Base-by-base conservation (phyloP, 2,329 filamentous ascomycete species). In the Ophiostoma ulmi region DNA sequence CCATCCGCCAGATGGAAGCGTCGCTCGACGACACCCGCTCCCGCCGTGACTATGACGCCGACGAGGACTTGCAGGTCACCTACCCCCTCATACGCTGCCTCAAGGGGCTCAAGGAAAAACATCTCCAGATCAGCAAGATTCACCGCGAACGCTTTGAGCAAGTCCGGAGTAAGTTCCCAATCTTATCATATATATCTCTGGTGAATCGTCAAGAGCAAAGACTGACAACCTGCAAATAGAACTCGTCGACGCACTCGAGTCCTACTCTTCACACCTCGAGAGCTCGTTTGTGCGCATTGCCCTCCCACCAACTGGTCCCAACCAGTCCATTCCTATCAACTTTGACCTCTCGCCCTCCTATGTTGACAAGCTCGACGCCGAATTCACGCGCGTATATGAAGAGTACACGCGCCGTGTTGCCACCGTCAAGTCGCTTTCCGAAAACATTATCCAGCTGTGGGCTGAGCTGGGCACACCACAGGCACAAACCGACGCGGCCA, bases 181-280 rank as follows among this genome's bases (percentile, higher is more conserved):
- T 26, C n/a, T 26, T 55, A 17, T 11, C 39, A 10, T 44, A 2
- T 11, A 3, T 76, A 90, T 75, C n/a, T 1, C 10, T 44, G 36
- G 90, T 73, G 11, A 0, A 58, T n/a, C 44, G n/a, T 31, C 22
- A 3, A 52, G 14, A 63, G 35, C 13, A 31, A 17, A 35, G 8
- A 14, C 35, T 38, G 8, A 8, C 14, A 7, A n/a, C n/a, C 22
- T 2, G 17, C 14, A 8, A 38, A 11, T 75, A 96, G 93, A 97
- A 84, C 90, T 99, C 74, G 93, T 93, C 35, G 89, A 96, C 80
- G 94, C 94, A 4, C 89, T 99, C 68, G 91, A 97, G 78, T 97
- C 94, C 5, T 99, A 98, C 79, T 97, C 95, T 1, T 97, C 92
- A 11, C 95, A 98, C 78, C 91, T 99, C 66, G 95, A 99, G 79